Percentiles rank a stretch among this genome's conserved stretches.
phyloP scores from a whole-genome alignment of 192 early-diverging fungal genomes.

The Entomortierella beljakovae region DNA sequence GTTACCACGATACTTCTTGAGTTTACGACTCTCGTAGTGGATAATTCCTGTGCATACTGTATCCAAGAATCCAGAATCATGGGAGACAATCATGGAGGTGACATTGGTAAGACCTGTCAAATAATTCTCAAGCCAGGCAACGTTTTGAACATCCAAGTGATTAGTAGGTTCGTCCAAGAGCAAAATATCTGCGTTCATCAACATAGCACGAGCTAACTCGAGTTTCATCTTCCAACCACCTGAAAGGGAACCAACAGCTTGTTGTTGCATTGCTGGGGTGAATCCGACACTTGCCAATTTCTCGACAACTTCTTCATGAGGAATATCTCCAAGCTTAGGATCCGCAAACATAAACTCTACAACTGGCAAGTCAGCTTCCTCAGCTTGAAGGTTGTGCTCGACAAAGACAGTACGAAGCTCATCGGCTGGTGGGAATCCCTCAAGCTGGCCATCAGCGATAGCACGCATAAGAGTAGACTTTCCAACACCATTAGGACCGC shows the following conservation, averaged over 20 bases:
- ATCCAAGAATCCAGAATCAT: constrained; percentile 89
- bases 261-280: constrained; percentile 66
- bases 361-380: constrained; percentile 76
- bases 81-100: constrained; percentile 88
- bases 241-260: constrained; percentile 78
- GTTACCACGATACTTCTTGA: constrained; percentile 82
- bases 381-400: constrained; percentile 79
- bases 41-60: constrained; percentile 84
- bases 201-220: constrained; percentile 87
- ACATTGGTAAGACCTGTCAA: constrained; percentile 75
- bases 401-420: constrained; percentile 85
- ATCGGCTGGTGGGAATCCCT: constrained; percentile 82
- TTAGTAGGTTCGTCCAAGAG: constrained; percentile 90
- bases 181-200: constrained; percentile 86
- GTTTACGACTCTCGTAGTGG: constrained; percentile 85
- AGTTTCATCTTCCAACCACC: constrained; percentile 95
- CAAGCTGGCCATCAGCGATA: constrained; percentile 86
- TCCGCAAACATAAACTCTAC: constrained; percentile 77
- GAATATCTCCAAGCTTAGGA: constrained; percentile 65
- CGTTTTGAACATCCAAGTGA: constrained; percentile 79
- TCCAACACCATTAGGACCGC: constrained; percentile 85
- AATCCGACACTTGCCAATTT: constrained; percentile 74
- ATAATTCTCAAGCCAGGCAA: constrained; percentile 76
- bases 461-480: constrained; percentile 90
- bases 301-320: constrained; percentile 58